Evolutionary conservation across 805 yeast species (phyloP).

Genomic region (Grigorovia humatica): DNA sequence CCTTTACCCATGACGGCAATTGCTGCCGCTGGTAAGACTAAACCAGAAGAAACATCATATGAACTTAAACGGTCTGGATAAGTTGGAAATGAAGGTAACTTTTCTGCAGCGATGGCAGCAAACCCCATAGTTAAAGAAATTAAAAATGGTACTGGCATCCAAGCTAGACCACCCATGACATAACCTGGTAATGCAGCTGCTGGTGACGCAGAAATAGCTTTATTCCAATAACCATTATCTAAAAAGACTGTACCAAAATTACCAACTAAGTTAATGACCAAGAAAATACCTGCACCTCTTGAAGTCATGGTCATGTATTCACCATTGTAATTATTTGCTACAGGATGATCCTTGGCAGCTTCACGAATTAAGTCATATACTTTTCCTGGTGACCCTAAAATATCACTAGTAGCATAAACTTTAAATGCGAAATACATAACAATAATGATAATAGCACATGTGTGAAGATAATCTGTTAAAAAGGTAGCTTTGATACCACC

Average conservation of each 20-base stretch:
- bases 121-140: constrained; percentile 79
- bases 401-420: constrained; percentile 58
- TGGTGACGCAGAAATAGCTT: constrained; percentile 79
- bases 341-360: constrained; percentile 52
- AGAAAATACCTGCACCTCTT: constrained; percentile 76
- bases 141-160: constrained; percentile 86
- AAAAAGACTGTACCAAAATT: constrained; percentile 82
- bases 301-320: constrained; percentile 84
- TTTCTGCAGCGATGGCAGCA: constrained; percentile 68
- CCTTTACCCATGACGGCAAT: constrained; percentile 76
- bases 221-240: constrained; percentile 83
- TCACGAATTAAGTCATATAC: constrained; percentile 66
- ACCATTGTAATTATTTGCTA: constrained; percentile 73
- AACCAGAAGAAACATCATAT: constrained; percentile 70
- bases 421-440: constrained; percentile 74
- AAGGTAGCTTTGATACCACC: constrained; percentile 83
- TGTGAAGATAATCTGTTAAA: constrained; percentile 70
- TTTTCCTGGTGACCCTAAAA: constrained; percentile 70
- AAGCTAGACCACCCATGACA: constrained; percentile 76
- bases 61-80: constrained; percentile 58
- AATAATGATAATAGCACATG: constrained; percentile 68
- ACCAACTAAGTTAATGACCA: constrained; percentile 80
- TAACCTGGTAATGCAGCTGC: constrained; percentile 82
- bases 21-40: constrained; percentile 60
- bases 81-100: constrained; percentile 64